Evolutionary conservation across 2,329 filamentous ascomycete species (phyloP).

Genomic region (Zalaria sp.): DNA sequence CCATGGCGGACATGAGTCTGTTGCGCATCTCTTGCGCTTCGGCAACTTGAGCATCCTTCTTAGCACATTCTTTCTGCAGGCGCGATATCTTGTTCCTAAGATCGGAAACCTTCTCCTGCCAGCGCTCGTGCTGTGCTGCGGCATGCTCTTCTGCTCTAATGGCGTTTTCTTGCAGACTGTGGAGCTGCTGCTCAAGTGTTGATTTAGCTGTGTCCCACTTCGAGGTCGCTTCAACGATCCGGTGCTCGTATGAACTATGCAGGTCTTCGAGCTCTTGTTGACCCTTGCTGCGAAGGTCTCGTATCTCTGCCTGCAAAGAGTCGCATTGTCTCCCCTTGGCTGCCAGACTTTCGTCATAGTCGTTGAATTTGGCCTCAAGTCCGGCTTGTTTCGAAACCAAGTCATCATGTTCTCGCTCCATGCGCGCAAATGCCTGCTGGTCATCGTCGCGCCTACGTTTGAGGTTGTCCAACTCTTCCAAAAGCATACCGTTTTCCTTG

Average conservation of each 20-base stretch:
- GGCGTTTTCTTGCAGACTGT: constrained; percentile 7
- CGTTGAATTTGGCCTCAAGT: too few species aligned
- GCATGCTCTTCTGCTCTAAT: constrained; percentile 8
- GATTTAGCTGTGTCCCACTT: constrained; percentile 4
- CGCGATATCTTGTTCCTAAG: constrained; percentile 11
- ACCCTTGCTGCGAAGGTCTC: too few species aligned
- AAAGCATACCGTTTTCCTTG: too few species aligned
- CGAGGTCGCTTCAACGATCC: background rate
- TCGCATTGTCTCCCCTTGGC: too few species aligned
- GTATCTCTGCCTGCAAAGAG: too few species aligned
- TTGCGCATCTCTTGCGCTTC: constrained; percentile 23
- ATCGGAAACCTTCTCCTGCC: constrained; percentile 5
- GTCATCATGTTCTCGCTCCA: too few species aligned
- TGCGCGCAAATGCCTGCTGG: too few species aligned
- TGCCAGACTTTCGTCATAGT: too few species aligned
- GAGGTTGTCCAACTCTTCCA: too few species aligned
- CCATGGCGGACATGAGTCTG: constrained; percentile 23
- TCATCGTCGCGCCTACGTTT: too few species aligned
- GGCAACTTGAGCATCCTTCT: constrained; percentile 21
- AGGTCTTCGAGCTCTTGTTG: background rate
- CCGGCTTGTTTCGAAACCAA: too few species aligned
- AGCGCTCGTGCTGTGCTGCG: constrained; percentile 3
- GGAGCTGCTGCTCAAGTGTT: constrained; percentile 4
- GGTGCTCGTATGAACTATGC: background rate
- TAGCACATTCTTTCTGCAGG: constrained; percentile 16